Conservation (phyloP, 805 yeast species). For the Candida verbasci region DNA sequence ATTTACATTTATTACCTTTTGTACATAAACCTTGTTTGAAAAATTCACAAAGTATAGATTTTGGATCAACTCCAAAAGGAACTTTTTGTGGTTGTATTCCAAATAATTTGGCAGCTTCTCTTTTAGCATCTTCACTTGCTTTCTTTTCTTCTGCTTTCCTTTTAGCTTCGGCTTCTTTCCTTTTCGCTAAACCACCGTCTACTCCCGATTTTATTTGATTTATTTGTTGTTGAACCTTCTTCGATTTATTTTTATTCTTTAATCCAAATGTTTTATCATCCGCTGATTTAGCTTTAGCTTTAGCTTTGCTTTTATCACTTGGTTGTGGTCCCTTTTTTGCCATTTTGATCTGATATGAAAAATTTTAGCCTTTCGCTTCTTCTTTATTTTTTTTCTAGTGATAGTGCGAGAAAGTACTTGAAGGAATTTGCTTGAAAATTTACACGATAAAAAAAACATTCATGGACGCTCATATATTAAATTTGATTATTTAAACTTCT, state of each 20-base stretch:
- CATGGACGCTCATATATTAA: too few relatives aligned
- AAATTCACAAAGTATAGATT: slow-evolving; percentile 83
- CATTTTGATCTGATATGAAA: too few relatives aligned
- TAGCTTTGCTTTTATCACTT: slow-evolving; percentile 60
- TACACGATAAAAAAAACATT: too few relatives aligned
- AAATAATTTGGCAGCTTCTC: slow-evolving; percentile 77
- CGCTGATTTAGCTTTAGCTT: slow-evolving; percentile 57
- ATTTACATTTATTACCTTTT: slow-evolving; percentile 83
- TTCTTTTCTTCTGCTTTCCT: slow-evolving; percentile 74
- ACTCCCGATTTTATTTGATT: slow-evolving; percentile 39
- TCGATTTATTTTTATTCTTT: slow-evolving; percentile 91
- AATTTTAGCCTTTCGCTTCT: too few relatives aligned
- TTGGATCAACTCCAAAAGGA: slow-evolving; percentile 97
- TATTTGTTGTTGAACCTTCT: slow-evolving; percentile 75
- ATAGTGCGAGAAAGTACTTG: slow-evolving; percentile 1
- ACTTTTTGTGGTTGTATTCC: slow-evolving; percentile 76
- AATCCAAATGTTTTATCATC: slow-evolving; percentile 93
- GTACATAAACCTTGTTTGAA: slow-evolving; percentile 86
- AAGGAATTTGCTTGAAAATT: too few relatives aligned
- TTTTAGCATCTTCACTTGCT: slow-evolving; percentile 85
- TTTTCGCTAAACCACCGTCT: slow-evolving; percentile 52
- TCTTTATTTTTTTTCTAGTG: too few relatives aligned
- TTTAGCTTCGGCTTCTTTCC: slow-evolving; percentile 70
- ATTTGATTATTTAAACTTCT: background rate
- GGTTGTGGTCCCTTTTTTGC: slow-evolving; percentile 59